These are phyloP conservation scores for Fusarium lateritium DNA, from an alignment of 2,329 filamentous ascomycete species.

Conservation along the genomic window DNA sequence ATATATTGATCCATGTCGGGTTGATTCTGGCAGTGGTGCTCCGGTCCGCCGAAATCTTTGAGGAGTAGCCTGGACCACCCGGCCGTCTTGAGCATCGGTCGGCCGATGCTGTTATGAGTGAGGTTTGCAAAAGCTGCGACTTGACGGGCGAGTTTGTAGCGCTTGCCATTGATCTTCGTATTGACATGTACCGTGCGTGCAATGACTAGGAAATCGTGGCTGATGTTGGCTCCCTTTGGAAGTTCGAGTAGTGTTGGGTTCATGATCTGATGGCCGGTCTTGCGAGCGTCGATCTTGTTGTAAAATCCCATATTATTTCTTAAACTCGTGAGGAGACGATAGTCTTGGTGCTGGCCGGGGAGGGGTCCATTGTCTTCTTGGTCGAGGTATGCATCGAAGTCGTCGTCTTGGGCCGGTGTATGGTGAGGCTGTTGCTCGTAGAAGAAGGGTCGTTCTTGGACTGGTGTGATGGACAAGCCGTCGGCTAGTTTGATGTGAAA, in stretches of 20 bases:
- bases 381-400: constrained; percentile 4
- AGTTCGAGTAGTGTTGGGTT: constrained; percentile 41
- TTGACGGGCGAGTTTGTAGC: constrained; percentile 34
- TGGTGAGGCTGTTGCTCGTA: constrained; percentile 29
- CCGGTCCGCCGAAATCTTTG: constrained; percentile 31
- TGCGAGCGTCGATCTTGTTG: constrained; percentile 30
- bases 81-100: constrained; percentile 17
- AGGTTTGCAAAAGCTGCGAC: constrained; percentile 38
- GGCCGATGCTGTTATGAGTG: constrained; percentile 20
- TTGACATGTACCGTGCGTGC: constrained; percentile 26
- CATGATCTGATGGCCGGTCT: constrained; percentile 34
- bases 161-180: constrained; percentile 21
- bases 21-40: constrained; percentile 39
- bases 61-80: constrained; percentile 35
- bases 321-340: constrained; percentile 33
- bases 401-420: constrained; percentile 8
- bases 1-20: constrained; percentile 42
- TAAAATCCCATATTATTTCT: constrained; percentile 42
- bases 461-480: constrained; percentile 14
- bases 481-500: constrained; percentile 34
- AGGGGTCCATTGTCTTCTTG: background rate
- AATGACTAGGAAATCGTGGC: constrained; percentile 40
- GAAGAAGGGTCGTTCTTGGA: constrained; percentile 29
- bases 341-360: constrained; percentile 12
- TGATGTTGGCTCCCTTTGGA: constrained; percentile 15